A percentile compares a stretch with the other conserved stretches of the same genome.
phyloP scores from a whole-genome alignment of 768 basidiomycete genomes.

The Boletus bicolor region DNA sequence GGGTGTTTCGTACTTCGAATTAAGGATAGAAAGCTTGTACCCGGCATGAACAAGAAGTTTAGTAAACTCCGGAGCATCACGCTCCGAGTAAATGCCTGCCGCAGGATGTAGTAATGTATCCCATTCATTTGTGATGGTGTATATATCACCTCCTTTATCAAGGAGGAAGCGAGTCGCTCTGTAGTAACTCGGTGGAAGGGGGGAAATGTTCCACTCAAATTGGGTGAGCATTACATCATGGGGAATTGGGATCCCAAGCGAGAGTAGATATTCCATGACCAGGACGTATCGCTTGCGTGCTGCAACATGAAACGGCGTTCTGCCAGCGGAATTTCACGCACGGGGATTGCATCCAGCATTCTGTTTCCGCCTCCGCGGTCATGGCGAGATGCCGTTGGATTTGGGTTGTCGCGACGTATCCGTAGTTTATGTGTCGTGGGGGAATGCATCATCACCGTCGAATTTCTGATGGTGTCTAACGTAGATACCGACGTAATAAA shows the following conservation, averaged over 20 bases:
- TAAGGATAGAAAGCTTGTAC: background rate
- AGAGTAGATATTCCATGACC: background rate
- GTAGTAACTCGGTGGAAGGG: background rate
- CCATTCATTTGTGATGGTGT: background rate
- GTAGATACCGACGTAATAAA: background rate
- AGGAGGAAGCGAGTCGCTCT: background rate
- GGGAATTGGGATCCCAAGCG: background rate
- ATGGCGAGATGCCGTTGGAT: background rate
- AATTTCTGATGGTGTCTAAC: background rate
- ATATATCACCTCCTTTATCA: background rate
- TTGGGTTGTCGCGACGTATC: background rate
- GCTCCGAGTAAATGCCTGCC: rapidly evolving
- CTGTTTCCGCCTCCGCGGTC: rapidly evolving
- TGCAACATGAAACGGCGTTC: background rate
- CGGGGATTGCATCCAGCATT: background rate
- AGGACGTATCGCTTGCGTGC: background rate
- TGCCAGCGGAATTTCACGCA: background rate
- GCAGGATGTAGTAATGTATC: background rate
- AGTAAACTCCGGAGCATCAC: background rate
- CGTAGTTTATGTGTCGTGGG: background rate
- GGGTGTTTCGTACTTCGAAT: background rate
- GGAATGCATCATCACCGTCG: too few species aligned
- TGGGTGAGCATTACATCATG: background rate
- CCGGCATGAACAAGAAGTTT: background rate
- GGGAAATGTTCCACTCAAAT: too few species aligned